These are phyloP conservation scores for Citrus reticulata DNA, from an alignment of 345 rosid species.

Conservation along the genomic window DNA sequence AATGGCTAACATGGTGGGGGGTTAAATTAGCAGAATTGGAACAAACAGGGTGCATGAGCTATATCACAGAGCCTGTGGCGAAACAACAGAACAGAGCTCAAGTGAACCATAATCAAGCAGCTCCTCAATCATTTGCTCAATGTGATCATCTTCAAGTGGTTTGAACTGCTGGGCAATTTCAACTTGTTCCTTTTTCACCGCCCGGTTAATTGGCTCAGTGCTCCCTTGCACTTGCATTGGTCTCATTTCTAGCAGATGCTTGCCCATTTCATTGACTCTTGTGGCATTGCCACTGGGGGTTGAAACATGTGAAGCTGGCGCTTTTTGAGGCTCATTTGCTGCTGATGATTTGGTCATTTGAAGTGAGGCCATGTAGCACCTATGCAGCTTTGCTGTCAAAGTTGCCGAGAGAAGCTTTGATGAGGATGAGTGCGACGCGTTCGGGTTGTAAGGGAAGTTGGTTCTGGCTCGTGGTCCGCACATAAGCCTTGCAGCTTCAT, in stretches of 20 bases:
- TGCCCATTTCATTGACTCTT: conserved; percentile 22
- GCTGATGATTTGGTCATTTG: conserved; percentile 72
- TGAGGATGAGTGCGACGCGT: conserved; percentile 56
- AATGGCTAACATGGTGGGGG: background rate
- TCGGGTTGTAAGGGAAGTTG: conserved; percentile 85
- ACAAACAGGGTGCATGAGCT: background rate
- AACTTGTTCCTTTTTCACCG: conserved; percentile 33
- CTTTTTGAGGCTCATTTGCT: conserved; percentile 19
- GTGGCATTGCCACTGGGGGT: conserved; percentile 21
- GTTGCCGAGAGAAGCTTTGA: conserved; percentile 92
- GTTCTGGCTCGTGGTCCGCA: conserved; percentile 93
- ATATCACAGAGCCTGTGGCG: conserved; percentile 36
- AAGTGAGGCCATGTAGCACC: conserved; percentile 94
- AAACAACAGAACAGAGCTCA: conserved; percentile 59
- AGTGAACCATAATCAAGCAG: conserved; percentile 79
- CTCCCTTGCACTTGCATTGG: conserved; percentile 28
- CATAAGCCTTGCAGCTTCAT: conserved; percentile 98
- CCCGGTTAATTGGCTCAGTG: conserved; percentile 38
- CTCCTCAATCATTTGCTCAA: conserved; percentile 96
- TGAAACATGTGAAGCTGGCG: conserved; percentile 20
- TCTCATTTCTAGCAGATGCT: conserved; percentile 24
- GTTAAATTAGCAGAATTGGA: conserved; percentile 16
- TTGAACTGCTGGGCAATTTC: conserved; percentile 29
- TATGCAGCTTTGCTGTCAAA: conserved; percentile 81
- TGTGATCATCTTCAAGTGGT: conserved; percentile 84